Evolutionary conservation across 192 early-diverging fungal genomes (phyloP).

Genomic region (Physocladia obscura): DNA sequence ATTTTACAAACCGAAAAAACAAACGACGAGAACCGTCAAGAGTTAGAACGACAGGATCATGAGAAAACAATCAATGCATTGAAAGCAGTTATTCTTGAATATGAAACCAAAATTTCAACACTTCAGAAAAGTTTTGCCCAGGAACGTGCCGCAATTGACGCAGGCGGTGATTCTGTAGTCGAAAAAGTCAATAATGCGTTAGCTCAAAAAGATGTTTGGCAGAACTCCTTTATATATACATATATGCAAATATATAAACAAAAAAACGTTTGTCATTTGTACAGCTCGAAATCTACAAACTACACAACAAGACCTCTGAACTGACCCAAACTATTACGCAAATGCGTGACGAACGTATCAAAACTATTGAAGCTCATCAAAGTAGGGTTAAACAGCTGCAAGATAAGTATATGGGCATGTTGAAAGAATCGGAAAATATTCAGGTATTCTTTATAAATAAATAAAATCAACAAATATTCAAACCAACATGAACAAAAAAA

Average conservation of each 20-base stretch:
- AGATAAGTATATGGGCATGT: slow-evolving; percentile 45
- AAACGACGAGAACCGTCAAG: neutral
- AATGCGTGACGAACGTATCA: slow-evolving; percentile 7
- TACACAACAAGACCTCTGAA: neutral
- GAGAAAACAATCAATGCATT: neutral
- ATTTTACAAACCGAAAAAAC: neutral
- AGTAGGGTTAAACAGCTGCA: slow-evolving; percentile 51
- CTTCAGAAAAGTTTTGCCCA: slow-evolving; percentile 22
- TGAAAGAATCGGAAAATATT: slow-evolving; percentile 16
- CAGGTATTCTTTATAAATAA: neutral
- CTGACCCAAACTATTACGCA: slow-evolving; percentile 1
- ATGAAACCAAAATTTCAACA: neutral
- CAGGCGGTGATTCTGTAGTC: slow-evolving; percentile 23
- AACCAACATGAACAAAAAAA: no score
- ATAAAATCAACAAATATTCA: no score
- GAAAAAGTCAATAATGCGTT: slow-evolving; percentile 25
- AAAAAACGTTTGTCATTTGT: no score
- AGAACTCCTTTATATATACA: neutral
- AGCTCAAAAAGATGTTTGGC: slow-evolving; percentile 43
- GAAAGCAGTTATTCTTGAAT: neutral
- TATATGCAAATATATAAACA: neutral
- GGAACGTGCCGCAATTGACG: slow-evolving; percentile 3
- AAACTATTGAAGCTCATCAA: slow-evolving; percentile 57
- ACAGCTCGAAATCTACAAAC: slow-evolving; percentile 25
- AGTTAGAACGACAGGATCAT: neutral